These are phyloP conservation scores for Trichomonas vaginalis DNA, from an alignment of 208 protist genomes.

Conservation along the genomic window DNA sequence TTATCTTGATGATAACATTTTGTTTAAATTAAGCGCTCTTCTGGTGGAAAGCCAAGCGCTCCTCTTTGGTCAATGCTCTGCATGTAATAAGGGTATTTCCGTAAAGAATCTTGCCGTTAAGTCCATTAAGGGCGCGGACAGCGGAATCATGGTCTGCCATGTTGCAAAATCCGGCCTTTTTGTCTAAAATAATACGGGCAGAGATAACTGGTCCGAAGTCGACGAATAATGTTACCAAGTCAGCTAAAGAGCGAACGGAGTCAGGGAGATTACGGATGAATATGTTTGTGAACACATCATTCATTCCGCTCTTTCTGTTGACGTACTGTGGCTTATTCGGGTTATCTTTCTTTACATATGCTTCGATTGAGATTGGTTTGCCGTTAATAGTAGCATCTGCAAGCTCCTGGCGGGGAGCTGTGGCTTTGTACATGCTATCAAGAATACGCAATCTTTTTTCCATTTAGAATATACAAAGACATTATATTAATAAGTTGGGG, in stretches of 20 bases:
- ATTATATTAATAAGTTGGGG: too few species aligned
- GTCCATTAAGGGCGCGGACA: neutral
- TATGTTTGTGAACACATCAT: neutral
- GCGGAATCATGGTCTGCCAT: neutral
- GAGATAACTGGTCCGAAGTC: neutral
- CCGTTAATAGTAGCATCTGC: neutral
- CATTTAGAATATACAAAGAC: too few species aligned
- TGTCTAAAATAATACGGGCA: neutral
- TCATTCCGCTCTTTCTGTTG: neutral
- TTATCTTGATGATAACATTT: neutral
- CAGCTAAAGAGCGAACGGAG: neutral
- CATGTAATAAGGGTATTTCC: neutral
- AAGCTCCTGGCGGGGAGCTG: neutral
- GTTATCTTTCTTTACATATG: neutral
- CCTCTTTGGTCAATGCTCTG: neutral
- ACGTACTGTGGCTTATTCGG: neutral
- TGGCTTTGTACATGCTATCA: too few species aligned
- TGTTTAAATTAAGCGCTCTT: neutral
- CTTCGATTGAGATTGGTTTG: neutral
- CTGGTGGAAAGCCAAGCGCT: neutral
- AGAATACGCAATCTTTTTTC: too few species aligned
- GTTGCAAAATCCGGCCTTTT: neutral
- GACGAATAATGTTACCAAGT: neutral
- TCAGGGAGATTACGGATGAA: neutral
- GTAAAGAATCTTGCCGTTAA: neutral